A percentile compares a stretch with the other conserved stretches of the same genome.
These are phyloP conservation scores for Cyberlindnera sargentensis DNA, from an alignment of 805 yeast species.

Conservation along the genomic window DNA sequence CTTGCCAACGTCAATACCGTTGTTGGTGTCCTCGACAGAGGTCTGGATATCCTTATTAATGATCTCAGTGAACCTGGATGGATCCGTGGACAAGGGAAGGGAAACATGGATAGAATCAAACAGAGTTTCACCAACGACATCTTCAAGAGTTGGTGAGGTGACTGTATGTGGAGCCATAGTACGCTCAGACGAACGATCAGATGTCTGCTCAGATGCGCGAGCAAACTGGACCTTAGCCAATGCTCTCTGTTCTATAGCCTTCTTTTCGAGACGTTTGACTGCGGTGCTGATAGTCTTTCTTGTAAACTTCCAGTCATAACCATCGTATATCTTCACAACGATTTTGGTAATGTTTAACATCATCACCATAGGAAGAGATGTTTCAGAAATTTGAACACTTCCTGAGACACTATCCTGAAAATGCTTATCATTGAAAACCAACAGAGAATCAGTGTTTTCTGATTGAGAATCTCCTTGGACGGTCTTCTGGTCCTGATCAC, in stretches of 20 bases:
- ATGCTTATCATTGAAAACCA: conserved; percentile 22
- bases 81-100: conserved; percentile 39
- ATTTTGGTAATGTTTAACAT: conserved; percentile 30
- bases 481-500: neutral
- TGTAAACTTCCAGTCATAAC: conserved; percentile 87
- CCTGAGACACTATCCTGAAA: conserved; percentile 9
- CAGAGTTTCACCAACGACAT: conserved; percentile 51
- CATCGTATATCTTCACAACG: conserved; percentile 62
- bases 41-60: conserved; percentile 46
- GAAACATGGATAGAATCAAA: conserved; percentile 78
- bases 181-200: neutral
- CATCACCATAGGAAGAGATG: conserved; percentile 13
- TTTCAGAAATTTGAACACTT: conserved; percentile 1
- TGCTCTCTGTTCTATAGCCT: conserved; percentile 26
- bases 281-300: conserved; percentile 59
- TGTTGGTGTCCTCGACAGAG: conserved; percentile 6
- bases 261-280: conserved; percentile 52
- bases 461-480: conserved; percentile 5
- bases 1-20: conserved; percentile 18
- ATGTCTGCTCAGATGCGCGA: neutral
- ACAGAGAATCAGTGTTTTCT: conserved; percentile 15
- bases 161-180: neutral
- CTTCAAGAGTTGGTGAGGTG: conserved; percentile 7
- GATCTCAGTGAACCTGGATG: conserved; percentile 38
- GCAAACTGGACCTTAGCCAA: conserved; percentile 2